phyloP scores from a whole-genome alignment of 306 rosid species.

The Vicia villosa region DNA sequence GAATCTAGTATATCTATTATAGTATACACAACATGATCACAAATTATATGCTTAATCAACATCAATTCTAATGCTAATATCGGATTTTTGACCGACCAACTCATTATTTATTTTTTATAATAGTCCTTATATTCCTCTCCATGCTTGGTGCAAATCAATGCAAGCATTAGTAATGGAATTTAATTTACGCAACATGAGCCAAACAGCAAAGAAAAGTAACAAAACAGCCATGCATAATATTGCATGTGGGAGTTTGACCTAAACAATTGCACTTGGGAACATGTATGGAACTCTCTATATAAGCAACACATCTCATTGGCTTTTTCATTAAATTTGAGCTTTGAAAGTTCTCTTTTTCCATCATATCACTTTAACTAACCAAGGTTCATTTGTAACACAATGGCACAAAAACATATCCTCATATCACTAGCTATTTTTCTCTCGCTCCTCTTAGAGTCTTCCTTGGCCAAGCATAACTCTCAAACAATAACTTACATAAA shows the following conservation, averaged over 20 bases:
- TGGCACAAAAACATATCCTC: slow-evolving; percentile 45
- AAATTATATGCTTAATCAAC: background rate
- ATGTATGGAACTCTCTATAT: slow-evolving; percentile 39
- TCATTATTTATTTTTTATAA: too few species aligned
- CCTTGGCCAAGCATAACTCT: slow-evolving; percentile 21
- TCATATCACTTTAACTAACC: background rate
- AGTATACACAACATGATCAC: background rate
- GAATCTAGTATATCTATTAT: background rate
- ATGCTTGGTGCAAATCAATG: slow-evolving; percentile 23
- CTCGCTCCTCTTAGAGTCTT: slow-evolving; percentile 36
- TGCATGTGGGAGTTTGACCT: slow-evolving; percentile 16
- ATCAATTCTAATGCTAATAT: background rate
- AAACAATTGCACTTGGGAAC: background rate
- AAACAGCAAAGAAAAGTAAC: background rate
- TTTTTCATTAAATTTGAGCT: slow-evolving; percentile 14
- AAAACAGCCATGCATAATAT: background rate
- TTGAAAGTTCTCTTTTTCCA: background rate
- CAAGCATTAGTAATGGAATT: slow-evolving; percentile 22
- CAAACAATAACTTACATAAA: slow-evolving; percentile 40
- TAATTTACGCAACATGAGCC: background rate
- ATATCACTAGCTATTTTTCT: slow-evolving; percentile 30
- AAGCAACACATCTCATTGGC: background rate
- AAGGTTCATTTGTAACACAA: background rate
- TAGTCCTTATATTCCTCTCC: background rate
- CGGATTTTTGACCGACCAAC: too few species aligned